Evolutionary conservation across 345 rosid genomes (phyloP), one percentile per base, ranked within the genome.

Genomic region (Dipteronia dyeriana): DNA sequence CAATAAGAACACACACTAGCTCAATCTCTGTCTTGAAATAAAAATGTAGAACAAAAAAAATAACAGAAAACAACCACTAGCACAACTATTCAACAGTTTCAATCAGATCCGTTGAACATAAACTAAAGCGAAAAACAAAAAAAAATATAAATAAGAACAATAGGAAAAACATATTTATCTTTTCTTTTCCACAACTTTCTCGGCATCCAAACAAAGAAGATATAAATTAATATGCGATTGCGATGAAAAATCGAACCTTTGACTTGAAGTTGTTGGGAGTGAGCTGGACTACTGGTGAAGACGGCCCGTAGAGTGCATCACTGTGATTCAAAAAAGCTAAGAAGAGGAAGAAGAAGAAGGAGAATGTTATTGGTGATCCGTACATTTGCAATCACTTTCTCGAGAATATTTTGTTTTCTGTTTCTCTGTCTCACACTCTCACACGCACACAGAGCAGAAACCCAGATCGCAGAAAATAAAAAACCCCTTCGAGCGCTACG

Each of bases 241-340:
- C 16, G 9, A 68, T 68, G 62, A 20, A 20, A 19, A 59, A 59
- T 59, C 63, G 1, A 22, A 94, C 99, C 97, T 96, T 96, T 83
- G 95, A 92, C 87, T 92, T 94, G 89, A 96, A 96, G 85, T 96
- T 96, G 84, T 95, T 86, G 70, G 97, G 97, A 79, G 89, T 94
- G 82, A 96, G 97, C 90, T 96, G 99, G 80, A 94, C 82, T 20
- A 96, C 99, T 7, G 98, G 97, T 5, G 99, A 94, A 2, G 99
- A 97, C n/a, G 99, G 82, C n/a, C 89, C 94, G 70, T 93, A 95
- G 53, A 95, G 85, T 41, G 94, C 99, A 45, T 80, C 69, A 38
- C 88, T 79, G 57, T 78, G 29, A 43, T 73, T 67, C 78, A 86
- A 77, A 56, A 76, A 68, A 22, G 75, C 77, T 1, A 67, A 38